Percentiles rank a stretch among this genome's conserved stretches.
These are phyloP conservation scores for Pestalotiopsis sp. DNA, from an alignment of 2,329 filamentous ascomycete genomes.

Conservation along the genomic window DNA sequence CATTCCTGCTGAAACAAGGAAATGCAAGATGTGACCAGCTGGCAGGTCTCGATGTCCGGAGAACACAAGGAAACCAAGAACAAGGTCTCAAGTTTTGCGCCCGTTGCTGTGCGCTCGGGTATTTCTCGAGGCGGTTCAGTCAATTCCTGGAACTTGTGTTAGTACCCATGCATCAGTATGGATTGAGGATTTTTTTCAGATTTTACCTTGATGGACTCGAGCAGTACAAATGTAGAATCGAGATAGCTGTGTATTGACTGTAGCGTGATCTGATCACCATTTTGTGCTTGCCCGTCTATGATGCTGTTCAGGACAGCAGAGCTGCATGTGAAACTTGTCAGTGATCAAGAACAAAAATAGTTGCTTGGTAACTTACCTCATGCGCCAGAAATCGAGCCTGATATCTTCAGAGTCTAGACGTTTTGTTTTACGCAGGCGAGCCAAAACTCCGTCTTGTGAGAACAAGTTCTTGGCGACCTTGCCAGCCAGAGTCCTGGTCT, in stretches of 20 bases:
- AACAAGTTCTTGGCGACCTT: conserved; percentile 53
- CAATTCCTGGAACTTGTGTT: conserved; percentile 47
- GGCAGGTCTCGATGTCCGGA: conserved; percentile 66
- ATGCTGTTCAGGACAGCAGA: conserved; percentile 49
- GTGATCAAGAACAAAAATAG: conserved; percentile 12
- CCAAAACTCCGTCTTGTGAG: conserved; percentile 36
- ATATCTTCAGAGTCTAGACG: conserved; percentile 40
- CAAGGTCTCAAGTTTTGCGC: conserved; percentile 62
- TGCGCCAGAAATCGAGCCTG: conserved; percentile 52
- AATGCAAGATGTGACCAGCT: conserved; percentile 64
- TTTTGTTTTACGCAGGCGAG: conserved; percentile 37
- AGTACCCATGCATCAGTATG: conserved; percentile 13
- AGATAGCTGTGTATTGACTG: conserved; percentile 58
- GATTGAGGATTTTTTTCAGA: neutral
- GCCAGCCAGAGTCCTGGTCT: conserved; percentile 50
- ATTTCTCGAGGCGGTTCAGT: conserved; percentile 56
- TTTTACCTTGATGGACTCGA: conserved; percentile 52
- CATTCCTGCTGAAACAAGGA: conserved; percentile 65
- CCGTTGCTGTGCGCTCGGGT: conserved; percentile 54
- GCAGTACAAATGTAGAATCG: conserved; percentile 54
- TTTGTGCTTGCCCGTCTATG: conserved; percentile 49
- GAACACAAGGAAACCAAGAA: conserved; percentile 68
- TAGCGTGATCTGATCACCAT: conserved; percentile 46
- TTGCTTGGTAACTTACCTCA: conserved; percentile 44
- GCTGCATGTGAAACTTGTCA: conserved; percentile 26